Conservation (phyloP, 2,329 filamentous ascomycete species). For the Didymosphaeria variabile region DNA sequence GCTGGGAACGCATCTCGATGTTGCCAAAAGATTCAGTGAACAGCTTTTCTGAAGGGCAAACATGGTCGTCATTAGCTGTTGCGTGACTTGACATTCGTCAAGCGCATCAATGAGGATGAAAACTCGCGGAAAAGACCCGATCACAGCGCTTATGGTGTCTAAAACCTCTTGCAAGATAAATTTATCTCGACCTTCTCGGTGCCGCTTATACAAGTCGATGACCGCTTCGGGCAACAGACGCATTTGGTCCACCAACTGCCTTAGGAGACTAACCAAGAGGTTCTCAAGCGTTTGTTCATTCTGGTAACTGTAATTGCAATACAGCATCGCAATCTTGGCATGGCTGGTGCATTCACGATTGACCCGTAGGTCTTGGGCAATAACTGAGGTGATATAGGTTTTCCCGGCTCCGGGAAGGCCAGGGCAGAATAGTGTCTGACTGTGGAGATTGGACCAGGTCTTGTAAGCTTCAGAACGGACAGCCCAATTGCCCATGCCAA, state of each 20-base stretch:
- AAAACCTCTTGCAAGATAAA: not conserved
- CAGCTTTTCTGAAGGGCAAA: not conserved
- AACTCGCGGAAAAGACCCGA: not conserved
- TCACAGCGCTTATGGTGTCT: not conserved
- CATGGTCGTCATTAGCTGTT: not conserved
- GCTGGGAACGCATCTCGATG: not conserved
- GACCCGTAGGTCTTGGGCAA: not conserved
- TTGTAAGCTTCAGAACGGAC: too few relatives aligned
- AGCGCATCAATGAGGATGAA: not conserved
- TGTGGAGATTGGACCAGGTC: not conserved
- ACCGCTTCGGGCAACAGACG: not conserved
- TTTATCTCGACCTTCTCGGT: not conserved
- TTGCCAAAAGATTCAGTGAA: not conserved
- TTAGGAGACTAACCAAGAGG: not conserved
- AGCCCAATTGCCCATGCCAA: too few relatives aligned
- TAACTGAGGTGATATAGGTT: not conserved
- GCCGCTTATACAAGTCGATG: not conserved
- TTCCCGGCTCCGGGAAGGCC: not conserved
- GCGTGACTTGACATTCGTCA: not conserved
- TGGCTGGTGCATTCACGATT: not conserved
- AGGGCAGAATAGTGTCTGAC: not conserved
- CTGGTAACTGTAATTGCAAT: not conserved
- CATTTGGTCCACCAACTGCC: not conserved
- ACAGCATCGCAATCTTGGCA: not conserved
- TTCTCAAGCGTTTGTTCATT: not conserved